phyloP scores from a whole-genome alignment of 1,284 basidiomycete species.

The Boletus sp. region DNA sequence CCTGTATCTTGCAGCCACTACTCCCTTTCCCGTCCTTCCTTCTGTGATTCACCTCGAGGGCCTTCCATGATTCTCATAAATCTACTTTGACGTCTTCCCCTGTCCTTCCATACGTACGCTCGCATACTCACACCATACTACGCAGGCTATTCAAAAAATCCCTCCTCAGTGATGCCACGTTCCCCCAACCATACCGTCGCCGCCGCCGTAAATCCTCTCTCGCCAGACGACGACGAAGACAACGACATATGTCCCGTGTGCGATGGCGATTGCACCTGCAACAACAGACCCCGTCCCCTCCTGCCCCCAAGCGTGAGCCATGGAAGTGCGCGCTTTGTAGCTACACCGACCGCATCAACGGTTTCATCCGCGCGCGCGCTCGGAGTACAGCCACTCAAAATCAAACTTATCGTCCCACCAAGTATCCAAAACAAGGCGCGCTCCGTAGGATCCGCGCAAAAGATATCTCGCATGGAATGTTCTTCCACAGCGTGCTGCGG shows the following conservation, averaged over 20 bases:
- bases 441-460: slow-evolving; percentile 23
- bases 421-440: slow-evolving; percentile 46
- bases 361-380: slow-evolving; percentile 24
- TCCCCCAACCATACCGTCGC: slow-evolving; percentile 65
- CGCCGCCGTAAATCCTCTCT: slow-evolving; percentile 37
- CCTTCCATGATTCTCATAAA: slow-evolving; percentile 17
- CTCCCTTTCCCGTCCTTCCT: slow-evolving; percentile 16
- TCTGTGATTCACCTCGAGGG: slow-evolving; percentile 24
- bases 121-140: slow-evolving; percentile 19
- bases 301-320: slow-evolving; percentile 28
- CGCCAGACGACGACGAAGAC: slow-evolving; percentile 61
- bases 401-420: slow-evolving; percentile 68
- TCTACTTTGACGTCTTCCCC: slow-evolving; percentile 25
- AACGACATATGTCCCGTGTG: slow-evolving; percentile 82
- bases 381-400: slow-evolving; percentile 57
- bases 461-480: slow-evolving; percentile 20
- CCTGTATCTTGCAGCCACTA: slow-evolving; percentile 11
- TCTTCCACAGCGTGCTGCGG: slow-evolving; percentile 13
- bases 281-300: slow-evolving; percentile 40
- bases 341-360: slow-evolving; percentile 28
- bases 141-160: slow-evolving; percentile 56
- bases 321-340: slow-evolving; percentile 30
- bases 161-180: slow-evolving; percentile 62
- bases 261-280: slow-evolving; percentile 81
- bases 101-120: slow-evolving; percentile 25